A percentile compares a stretch with the other conserved stretches of the same genome.
Conservation (phyloP, 768 basidiomycete genomes). For the Amylocystis lapponica region DNA sequence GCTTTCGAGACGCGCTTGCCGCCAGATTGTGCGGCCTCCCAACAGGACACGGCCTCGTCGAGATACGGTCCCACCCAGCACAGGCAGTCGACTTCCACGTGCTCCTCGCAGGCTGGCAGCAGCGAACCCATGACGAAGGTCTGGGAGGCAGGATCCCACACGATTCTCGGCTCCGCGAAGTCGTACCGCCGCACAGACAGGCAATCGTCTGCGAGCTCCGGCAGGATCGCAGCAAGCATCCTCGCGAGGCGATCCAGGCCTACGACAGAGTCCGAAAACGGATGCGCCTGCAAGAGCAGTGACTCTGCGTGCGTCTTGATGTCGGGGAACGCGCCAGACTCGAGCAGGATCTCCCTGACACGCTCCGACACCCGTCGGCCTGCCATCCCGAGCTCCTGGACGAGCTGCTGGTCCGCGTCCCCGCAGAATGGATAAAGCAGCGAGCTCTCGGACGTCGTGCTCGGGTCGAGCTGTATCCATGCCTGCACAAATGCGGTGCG, state of each 20-base stretch:
- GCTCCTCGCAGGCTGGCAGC: not conserved
- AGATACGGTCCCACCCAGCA: conserved; percentile 4
- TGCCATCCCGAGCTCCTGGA: not conserved
- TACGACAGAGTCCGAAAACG: too few relatives aligned
- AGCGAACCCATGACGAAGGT: conserved; percentile 2
- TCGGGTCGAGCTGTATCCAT: not conserved
- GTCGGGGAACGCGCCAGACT: conserved; percentile 1
- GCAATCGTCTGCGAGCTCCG: not conserved
- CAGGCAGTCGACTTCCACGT: not conserved
- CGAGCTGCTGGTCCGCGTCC: not conserved
- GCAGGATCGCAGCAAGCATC: not conserved
- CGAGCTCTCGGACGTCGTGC: not conserved
- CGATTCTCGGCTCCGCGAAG: not conserved
- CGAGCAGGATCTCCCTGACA: conserved; percentile 1
- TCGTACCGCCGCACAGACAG: conserved; percentile 4
- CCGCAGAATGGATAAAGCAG: conserved; percentile 4
- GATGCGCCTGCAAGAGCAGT: not conserved
- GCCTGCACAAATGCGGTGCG: conserved; percentile 4
- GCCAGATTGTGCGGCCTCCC: too few relatives aligned
- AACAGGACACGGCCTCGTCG: too few relatives aligned
- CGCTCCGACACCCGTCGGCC: not conserved
- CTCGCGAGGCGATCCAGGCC: not conserved
- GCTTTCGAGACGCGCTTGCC: too few relatives aligned
- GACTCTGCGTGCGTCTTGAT: not conserved
- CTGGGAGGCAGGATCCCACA: conserved; percentile 2